Evolutionary conservation across 2,329 filamentous ascomycete species (phyloP), one percentile per base, ranked within the genome.

Genomic region (Hypomyces perniciosus): DNA sequence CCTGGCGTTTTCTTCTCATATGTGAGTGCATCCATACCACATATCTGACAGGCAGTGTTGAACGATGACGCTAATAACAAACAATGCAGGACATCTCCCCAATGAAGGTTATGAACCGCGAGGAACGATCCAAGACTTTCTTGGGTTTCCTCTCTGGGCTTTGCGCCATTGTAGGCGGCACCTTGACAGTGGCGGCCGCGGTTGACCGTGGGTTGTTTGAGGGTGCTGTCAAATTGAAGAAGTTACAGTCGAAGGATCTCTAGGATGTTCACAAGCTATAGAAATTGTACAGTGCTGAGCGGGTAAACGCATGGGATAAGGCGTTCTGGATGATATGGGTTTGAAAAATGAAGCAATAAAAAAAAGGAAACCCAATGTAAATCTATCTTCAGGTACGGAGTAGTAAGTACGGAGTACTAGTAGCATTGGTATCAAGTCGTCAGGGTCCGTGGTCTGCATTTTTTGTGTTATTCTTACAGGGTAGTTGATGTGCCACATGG

Each of bases 1-100:
- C 93, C 93, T 1, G 93, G 93, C 40, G 91, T 99, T 10, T 99
- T 99, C 76, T 97, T 99, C 75, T 95, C 90, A 58, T 99, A 99
- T 62, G 88, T 91, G 76, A 80, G 86, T 81, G 27, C 26, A 31
- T 27, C 33, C 20, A 27, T 44, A 30, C 29, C 7, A 44, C 12
- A 8, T 35, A 12, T 35, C 8, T n/a, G 13, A 43, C 38, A 8
- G 12, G 29, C 12, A 26, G 6, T 27, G 26, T 9, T 41, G 3
- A 8, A 4, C 7, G 8, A 34, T n/a, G 29, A 4, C 8, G 49
- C 51, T 55, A 33, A 56, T 34, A 31, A 5, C 8, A 31, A 31
- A 5, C 8, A 31, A 39, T 9, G 8, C 10, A 91, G 87, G 93
- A 99, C 62, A 99, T 99, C 68, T 97, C 92, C 2, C 93, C 93